Conservation (phyloP, 163 green algal genomes). For the Scenedesmus sp. region DNA sequence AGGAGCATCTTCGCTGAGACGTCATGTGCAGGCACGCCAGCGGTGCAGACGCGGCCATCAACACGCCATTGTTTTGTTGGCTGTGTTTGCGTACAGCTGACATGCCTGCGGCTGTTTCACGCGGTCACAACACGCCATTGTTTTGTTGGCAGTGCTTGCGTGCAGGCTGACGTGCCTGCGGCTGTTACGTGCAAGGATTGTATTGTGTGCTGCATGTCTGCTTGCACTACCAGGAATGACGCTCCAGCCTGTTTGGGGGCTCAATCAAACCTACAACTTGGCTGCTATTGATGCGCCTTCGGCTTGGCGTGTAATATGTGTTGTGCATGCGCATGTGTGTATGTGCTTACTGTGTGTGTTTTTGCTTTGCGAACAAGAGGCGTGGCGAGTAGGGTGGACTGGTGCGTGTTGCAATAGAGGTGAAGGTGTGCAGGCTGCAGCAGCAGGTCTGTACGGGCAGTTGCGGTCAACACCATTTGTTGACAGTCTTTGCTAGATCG, state of each 20-base stretch:
- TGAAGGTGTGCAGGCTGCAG: too few species aligned
- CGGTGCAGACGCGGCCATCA: too few species aligned
- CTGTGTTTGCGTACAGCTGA: neutral
- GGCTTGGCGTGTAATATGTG: neutral
- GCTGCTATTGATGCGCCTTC: neutral
- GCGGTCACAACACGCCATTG: neutral
- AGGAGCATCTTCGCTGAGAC: neutral
- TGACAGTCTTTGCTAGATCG: too few species aligned
- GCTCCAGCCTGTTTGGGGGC: neutral
- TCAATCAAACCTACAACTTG: neutral
- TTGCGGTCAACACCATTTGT: too few species aligned
- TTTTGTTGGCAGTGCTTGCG: neutral
- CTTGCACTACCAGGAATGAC: neutral
- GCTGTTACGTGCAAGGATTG: neutral
- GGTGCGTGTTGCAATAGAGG: too few species aligned
- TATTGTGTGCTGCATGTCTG: neutral
- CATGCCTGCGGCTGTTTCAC: too few species aligned
- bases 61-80: neutral
- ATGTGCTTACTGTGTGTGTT: neutral
- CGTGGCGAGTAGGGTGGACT: too few species aligned
- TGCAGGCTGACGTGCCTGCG: neutral
- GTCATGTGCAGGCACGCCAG: neutral
- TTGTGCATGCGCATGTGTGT: neutral
- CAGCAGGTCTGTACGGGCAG: too few species aligned
- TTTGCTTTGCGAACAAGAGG: neutral